A percentile compares a stretch with the other conserved stretches of the same genome.
Conservation (phyloP, 768 basidiomycete genomes). For the Sarcomyxa edulis region DNA sequence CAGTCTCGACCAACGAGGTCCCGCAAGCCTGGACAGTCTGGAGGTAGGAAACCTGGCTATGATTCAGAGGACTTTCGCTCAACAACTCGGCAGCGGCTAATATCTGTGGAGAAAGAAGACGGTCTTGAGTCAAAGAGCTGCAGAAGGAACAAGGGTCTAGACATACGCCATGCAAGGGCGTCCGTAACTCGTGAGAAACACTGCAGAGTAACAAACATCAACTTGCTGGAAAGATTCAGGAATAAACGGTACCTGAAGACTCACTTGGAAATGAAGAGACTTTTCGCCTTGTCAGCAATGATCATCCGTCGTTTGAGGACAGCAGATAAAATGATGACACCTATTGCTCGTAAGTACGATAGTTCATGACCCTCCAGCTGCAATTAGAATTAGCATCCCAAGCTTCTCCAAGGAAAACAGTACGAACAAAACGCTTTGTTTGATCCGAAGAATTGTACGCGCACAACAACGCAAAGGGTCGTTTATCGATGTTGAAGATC, state of each 20-base stretch:
- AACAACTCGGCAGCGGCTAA: conserved; percentile 90
- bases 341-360: conserved; percentile 89
- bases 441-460: conserved; percentile 86
- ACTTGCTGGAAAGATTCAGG: neutral
- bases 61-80: conserved; percentile 74
- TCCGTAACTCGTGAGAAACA: conserved; percentile 88
- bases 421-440: conserved; percentile 71
- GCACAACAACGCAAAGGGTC: conserved; percentile 85
- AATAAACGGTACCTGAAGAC: conserved; percentile 14
- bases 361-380: conserved; percentile 86
- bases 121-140: conserved; percentile 4
- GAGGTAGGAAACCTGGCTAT: conserved; percentile 80
- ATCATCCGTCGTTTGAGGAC: conserved; percentile 91
- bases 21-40: conserved; percentile 94
- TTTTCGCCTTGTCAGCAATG: conserved; percentile 91
- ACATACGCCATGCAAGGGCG: conserved; percentile 84
- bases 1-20: conserved; percentile 92
- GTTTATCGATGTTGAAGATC: conserved; percentile 89
- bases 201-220: conserved; percentile 27
- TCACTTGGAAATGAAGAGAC: conserved; percentile 87
- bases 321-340: conserved; percentile 90
- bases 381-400: neutral
- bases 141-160: neutral
- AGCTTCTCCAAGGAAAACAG: neutral
- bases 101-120: conserved; percentile 43